These are phyloP conservation scores for Coemansia sp. DNA, from an alignment of 192 early-diverging fungal genomes.

Conservation along the genomic window DNA sequence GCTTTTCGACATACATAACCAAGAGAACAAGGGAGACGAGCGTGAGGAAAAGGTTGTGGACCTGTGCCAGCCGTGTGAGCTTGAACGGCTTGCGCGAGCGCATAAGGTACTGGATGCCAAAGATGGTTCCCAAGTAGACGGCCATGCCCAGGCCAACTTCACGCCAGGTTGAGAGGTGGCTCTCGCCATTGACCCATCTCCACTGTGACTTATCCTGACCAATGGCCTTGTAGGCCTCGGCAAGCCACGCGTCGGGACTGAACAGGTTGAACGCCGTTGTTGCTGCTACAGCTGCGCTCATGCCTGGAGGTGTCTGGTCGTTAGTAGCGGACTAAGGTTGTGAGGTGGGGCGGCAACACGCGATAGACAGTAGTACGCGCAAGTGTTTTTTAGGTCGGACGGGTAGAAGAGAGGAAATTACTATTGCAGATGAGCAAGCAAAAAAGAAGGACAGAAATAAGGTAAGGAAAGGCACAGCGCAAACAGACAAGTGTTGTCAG, in stretches of 20 bases:
- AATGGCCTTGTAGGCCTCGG: slow-evolving; percentile 24
- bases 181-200: slow-evolving; percentile 49
- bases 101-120: slow-evolving; percentile 75
- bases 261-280: slow-evolving; percentile 21
- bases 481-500: not conserved
- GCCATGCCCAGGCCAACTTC: slow-evolving; percentile 51
- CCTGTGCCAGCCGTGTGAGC: slow-evolving; percentile 67
- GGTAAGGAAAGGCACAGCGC: not conserved
- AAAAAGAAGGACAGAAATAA: not conserved
- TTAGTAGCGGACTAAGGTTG: not conserved
- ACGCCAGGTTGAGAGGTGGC: slow-evolving; percentile 50
- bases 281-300: slow-evolving; percentile 22
- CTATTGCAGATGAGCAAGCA: not conserved
- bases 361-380: not conserved
- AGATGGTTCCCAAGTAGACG: slow-evolving; percentile 71
- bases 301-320: not conserved
- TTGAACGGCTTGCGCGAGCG: slow-evolving; percentile 62
- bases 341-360: not conserved
- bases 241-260: slow-evolving; percentile 46
- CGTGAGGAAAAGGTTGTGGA: slow-evolving; percentile 80
- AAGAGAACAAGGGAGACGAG: slow-evolving; percentile 66
- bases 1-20: slow-evolving; percentile 70
- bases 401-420: not conserved
- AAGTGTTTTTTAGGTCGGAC: not conserved
- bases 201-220: slow-evolving; percentile 53